Evolutionary conservation across 2,329 filamentous ascomycete genomes (phyloP), one percentile per base, ranked within the genome.

Genomic region (Xylariaceae sp.): DNA sequence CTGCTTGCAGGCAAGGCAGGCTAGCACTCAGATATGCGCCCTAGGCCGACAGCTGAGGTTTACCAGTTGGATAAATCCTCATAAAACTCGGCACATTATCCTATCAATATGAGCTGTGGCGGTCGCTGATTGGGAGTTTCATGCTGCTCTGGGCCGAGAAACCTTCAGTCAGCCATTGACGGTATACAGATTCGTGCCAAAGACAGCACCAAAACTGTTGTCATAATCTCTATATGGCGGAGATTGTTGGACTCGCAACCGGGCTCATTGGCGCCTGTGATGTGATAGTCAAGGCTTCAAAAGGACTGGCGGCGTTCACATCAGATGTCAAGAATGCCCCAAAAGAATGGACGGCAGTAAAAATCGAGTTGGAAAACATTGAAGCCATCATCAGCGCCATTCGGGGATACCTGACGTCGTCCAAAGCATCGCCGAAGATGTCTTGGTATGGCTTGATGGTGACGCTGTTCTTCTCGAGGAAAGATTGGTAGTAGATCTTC

Each of bases 361-460:
- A n/a, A 17, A 6, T 40, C n/a, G 38, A 40, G 14, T 17, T 40
- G 7, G 38, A 40, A 40, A 40, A 40, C 14, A 13, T 40, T 17
- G 38, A 40, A 17, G 38, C 38, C 38, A 40, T 40, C 14, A 40
- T 40, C 38, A n/a, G 38, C 6, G 38, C 38, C 6, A 40, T 40
- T 17, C 38, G 18, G 14, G 38, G 38, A 7, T 40, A 40, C 14
- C 38, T 40, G 7, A 6, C n/a, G 6, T 40, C 38, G 6, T 40
- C 38, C 7, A 40, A 40, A n/a, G 88, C 83, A 60, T 96, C 91
- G 3, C 79, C 76, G 61, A 96, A 93, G 58, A 97, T 89, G 42
- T 81, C 77, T 42, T 87, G 80, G 68, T 99, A 99, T 1, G 92
- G 89, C 66, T 89, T 87, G 55, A 97, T 77, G 7, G 79, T 75